A percentile compares a stretch with the other conserved stretches of the same genome.
Conservation (phyloP, 2,329 filamentous ascomycete species). For the Aspergillus hiratsukae region DNA sequence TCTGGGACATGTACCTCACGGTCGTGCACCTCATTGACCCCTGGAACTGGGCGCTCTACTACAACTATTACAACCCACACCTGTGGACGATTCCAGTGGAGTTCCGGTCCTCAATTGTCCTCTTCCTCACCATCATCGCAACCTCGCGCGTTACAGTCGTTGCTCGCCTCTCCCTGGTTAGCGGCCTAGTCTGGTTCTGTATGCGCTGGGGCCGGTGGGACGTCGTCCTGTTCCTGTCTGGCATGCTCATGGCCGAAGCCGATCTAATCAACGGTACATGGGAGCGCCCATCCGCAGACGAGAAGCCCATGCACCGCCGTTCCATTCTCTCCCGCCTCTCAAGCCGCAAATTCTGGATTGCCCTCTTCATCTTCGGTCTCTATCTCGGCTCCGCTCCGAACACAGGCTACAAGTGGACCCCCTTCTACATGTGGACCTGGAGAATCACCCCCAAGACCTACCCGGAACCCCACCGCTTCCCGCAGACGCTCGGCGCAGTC, state of each 20-base stretch:
- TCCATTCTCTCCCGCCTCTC: conserved; percentile 15
- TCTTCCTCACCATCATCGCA: conserved; percentile 39
- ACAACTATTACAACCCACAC: conserved; percentile 44
- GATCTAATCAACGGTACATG: conserved; percentile 39
- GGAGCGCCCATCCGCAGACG: conserved; percentile 21
- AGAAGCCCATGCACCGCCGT: conserved; percentile 11
- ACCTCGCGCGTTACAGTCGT: conserved; percentile 33
- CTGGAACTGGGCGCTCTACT: conserved; percentile 37
- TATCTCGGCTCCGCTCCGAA: conserved; percentile 43
- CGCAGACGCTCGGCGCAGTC: conserved; percentile 40
- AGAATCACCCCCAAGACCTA: conserved; percentile 38
- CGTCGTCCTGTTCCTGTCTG: conserved; percentile 38
- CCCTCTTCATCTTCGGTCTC: conserved; percentile 36
- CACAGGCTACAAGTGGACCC: conserved; percentile 36
- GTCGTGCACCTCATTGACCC: conserved; percentile 33
- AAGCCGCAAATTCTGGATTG: conserved; percentile 32
- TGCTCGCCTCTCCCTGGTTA: conserved; percentile 32
- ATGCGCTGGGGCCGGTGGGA: conserved; percentile 43
- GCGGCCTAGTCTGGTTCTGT: conserved; percentile 34
- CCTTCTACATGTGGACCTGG: conserved; percentile 40
- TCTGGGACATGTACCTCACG: conserved; percentile 34
- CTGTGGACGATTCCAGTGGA: conserved; percentile 46
- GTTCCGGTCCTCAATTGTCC: conserved; percentile 42
- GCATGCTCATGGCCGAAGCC: conserved; percentile 42
- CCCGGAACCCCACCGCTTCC: conserved; percentile 42